These are phyloP conservation scores for Russula brevipes DNA, from an alignment of 768 basidiomycete species.

Conservation along the genomic window DNA sequence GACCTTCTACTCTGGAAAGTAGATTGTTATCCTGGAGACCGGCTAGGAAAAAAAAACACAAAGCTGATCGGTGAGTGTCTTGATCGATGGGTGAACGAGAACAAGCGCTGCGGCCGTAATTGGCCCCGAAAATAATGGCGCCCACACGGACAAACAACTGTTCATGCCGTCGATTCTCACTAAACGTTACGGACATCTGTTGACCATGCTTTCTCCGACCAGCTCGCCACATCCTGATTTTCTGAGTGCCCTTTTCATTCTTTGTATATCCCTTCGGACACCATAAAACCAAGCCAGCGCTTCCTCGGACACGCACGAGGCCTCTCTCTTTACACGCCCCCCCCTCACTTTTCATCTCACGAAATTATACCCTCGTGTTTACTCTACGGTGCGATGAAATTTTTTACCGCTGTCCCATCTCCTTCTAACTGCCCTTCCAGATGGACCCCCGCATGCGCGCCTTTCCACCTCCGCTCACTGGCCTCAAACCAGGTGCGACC, in stretches of 20 bases:
- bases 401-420: not conserved
- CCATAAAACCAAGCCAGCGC: conserved; percentile 3
- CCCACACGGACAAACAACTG: conserved; percentile 47
- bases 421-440: not conserved
- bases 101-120: conserved; percentile 26
- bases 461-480: not conserved
- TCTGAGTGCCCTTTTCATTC: not conserved
- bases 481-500: not conserved
- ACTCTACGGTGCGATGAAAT: not conserved
- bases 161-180: conserved; percentile 30
- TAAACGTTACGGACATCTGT: conserved; percentile 10
- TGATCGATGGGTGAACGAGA: conserved; percentile 11
- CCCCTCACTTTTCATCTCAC: not conserved
- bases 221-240: conserved; percentile 8
- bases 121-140: conserved; percentile 30
- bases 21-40: not conserved
- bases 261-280: not conserved
- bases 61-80: conserved; percentile 1
- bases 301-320: not conserved
- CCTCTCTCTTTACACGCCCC: not conserved
- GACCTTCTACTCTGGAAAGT: not conserved
- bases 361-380: not conserved
- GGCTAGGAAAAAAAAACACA: not conserved
- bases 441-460: not conserved
- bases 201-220: conserved; percentile 15